phyloP scores from a whole-genome alignment of 2,329 filamentous ascomycete genomes.

The Daldinia sp. region DNA sequence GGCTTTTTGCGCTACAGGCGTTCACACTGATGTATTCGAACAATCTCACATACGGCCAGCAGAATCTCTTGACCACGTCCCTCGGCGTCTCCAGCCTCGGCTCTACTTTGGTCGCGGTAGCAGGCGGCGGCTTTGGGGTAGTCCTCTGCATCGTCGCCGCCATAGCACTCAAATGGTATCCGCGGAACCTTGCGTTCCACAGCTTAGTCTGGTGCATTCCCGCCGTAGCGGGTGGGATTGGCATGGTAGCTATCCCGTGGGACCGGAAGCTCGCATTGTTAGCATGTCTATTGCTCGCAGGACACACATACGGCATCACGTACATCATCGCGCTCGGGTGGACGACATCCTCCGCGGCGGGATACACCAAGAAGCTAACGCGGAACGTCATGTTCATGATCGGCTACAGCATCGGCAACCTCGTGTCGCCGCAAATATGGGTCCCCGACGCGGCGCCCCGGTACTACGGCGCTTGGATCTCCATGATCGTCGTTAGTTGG shows the following conservation, averaged over 20 bases:
- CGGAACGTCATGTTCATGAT: constrained; percentile 26
- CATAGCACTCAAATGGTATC: constrained; percentile 12
- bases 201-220: constrained; percentile 23
- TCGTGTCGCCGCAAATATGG: constrained; percentile 24
- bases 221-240: constrained; percentile 22
- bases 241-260: constrained; percentile 22
- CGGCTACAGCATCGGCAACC: constrained; percentile 21
- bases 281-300: constrained; percentile 15
- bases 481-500: constrained; percentile 17
- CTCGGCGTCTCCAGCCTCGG: constrained; percentile 21
- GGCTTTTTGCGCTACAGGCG: constrained; percentile 21
- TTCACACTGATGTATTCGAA: constrained; percentile 25
- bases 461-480: constrained; percentile 25
- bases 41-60: constrained; percentile 24
- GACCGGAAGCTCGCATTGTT: constrained; percentile 14
- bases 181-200: constrained; percentile 14
- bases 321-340: constrained; percentile 27
- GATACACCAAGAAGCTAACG: constrained; percentile 23
- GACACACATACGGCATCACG: constrained; percentile 19
- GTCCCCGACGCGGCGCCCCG: constrained; percentile 16
- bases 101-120: constrained; percentile 18
- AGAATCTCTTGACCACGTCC: constrained; percentile 22
- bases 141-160: background rate
- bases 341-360: constrained; percentile 22
- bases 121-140: constrained; percentile 17